Percentiles rank a stretch among this genome's conserved stretches.
Evolutionary conservation across 2,329 filamentous ascomycete species (phyloP).

Genomic region (Lachnum nothofagi): DNA sequence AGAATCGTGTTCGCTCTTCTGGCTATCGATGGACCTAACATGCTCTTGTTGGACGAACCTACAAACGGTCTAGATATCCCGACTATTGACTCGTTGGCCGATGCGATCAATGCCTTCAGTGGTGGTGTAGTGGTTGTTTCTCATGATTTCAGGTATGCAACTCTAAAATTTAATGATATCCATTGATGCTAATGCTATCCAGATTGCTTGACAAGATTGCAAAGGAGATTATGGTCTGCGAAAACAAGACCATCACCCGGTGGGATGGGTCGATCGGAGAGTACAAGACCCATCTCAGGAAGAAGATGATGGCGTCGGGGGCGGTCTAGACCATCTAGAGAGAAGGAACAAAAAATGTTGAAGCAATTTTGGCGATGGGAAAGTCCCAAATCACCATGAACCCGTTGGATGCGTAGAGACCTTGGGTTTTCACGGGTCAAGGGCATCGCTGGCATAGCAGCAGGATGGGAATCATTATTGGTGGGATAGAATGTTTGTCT

Average conservation of each 20-base stretch:
- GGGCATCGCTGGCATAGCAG: constrained; percentile 15
- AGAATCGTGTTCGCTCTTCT: constrained; percentile 96
- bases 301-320: constrained; percentile 93
- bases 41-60: constrained; percentile 95
- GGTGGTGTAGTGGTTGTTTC: constrained; percentile 97
- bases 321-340: constrained; percentile 60
- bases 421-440: constrained; percentile 4
- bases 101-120: constrained; percentile 90
- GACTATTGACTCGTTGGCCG: constrained; percentile 93
- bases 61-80: constrained; percentile 99
- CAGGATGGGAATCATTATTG: constrained; percentile 11
- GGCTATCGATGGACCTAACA: constrained; percentile 93
- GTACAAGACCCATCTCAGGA: constrained; percentile 97
- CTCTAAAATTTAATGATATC: neutral
- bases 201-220: constrained; percentile 98
- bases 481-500: constrained; percentile 27
- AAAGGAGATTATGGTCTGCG: constrained; percentile 98
- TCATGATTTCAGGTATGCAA: constrained; percentile 90
- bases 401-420: constrained; percentile 17
- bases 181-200: constrained; percentile 33
- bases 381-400: constrained; percentile 14
- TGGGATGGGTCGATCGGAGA: constrained; percentile 88
- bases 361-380: constrained; percentile 15
- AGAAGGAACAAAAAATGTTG: constrained; percentile 18
- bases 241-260: constrained; percentile 86